Percentiles rank a stretch among this genome's conserved stretches.
Evolutionary conservation across 1,284 basidiomycete genomes (phyloP).

Genomic region (Malassezia furfur): DNA sequence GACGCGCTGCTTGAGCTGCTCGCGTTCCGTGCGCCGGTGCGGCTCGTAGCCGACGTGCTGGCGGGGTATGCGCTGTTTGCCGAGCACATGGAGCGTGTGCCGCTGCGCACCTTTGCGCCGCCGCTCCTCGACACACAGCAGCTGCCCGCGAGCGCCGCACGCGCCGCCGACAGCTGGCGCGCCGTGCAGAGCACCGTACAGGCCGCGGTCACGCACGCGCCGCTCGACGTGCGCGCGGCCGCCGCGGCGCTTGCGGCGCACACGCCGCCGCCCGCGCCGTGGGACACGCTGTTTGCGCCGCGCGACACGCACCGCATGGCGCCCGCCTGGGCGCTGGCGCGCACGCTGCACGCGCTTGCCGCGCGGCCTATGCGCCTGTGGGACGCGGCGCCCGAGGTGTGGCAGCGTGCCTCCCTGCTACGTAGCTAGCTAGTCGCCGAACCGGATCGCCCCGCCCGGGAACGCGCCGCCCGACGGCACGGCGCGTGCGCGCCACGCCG

Average conservation of each 20-base stretch:
- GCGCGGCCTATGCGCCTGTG: not conserved
- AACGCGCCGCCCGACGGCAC: slow-evolving; percentile 21
- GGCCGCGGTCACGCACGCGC: not conserved
- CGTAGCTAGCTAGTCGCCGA: slow-evolving; percentile 18
- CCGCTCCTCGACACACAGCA: not conserved
- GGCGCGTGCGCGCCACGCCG: not conserved
- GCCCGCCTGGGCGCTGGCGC: not conserved
- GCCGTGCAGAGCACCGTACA: not conserved
- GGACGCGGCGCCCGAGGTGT: not conserved
- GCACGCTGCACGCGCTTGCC: not conserved
- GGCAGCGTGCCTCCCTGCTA: not conserved
- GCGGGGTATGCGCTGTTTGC: not conserved
- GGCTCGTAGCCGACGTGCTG: not conserved
- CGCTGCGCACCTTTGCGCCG: not conserved
- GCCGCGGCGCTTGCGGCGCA: not conserved
- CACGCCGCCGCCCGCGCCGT: not conserved
- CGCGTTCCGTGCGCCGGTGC: not conserved
- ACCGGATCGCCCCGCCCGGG: slow-evolving; percentile 33
- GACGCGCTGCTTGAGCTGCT: slow-evolving; percentile 7
- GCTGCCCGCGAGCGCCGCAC: not conserved
- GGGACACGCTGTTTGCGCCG: slow-evolving; percentile 1
- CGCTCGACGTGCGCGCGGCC: not conserved
- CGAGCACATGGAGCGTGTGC: not conserved
- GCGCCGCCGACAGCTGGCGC: not conserved
- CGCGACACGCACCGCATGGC: not conserved